phyloP scores from a whole-genome alignment of 805 yeast genomes.

The Metschnikowia sp. region DNA sequence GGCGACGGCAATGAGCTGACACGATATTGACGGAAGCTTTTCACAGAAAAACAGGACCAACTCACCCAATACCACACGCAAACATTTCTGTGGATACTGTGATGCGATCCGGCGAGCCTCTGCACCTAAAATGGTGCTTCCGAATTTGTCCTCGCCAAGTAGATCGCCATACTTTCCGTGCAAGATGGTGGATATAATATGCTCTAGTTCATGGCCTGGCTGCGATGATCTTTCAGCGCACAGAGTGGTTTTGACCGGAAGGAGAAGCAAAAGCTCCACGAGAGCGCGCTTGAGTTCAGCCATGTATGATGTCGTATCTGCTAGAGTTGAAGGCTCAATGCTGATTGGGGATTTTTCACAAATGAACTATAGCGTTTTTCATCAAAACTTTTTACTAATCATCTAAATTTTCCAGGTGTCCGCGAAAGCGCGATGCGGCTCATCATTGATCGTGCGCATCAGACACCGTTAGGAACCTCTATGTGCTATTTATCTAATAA shows the following conservation, averaged over 20 bases:
- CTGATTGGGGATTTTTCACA: background rate
- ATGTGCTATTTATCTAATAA: too few relatives aligned
- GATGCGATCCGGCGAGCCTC: constrained; percentile 14
- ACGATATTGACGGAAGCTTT: constrained; percentile 8
- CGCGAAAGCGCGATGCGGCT: constrained; percentile 4
- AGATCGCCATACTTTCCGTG: constrained; percentile 26
- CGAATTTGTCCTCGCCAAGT: constrained; percentile 21
- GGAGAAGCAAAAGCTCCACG: constrained; percentile 17
- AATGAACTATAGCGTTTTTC: background rate
- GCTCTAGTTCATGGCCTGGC: background rate
- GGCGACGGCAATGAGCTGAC: constrained; percentile 51
- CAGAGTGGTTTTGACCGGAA: constrained; percentile 7
- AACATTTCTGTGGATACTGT: constrained; percentile 21
- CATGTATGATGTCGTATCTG: background rate
- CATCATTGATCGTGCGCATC: background rate
- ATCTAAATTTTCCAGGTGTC: constrained; percentile 1
- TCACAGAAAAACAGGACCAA: constrained; percentile 4
- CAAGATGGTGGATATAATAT: constrained; percentile 4
- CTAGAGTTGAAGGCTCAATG: background rate
- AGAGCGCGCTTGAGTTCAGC: constrained; percentile 6
- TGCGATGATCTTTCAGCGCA: background rate
- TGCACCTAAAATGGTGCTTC: constrained; percentile 16
- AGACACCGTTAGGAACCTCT: too few relatives aligned
- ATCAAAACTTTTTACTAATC: background rate
- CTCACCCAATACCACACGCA: constrained; percentile 18